Conservation (phyloP, 306 rosid species). For the Phaseolus lunatus region DNA sequence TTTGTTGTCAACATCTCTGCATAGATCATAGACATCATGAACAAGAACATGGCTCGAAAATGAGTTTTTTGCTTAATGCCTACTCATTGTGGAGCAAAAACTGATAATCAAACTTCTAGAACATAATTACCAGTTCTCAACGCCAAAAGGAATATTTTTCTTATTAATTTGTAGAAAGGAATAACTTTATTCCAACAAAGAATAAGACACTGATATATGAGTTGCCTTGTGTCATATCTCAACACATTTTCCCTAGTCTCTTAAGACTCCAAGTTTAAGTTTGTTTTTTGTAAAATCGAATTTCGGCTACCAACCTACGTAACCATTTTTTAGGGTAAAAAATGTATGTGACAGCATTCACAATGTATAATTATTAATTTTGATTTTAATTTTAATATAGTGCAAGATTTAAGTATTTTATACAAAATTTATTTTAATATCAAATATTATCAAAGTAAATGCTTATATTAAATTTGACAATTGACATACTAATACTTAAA, state of each 20-base stretch:
- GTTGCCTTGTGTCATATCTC: not conserved
- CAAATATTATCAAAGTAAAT: too few species aligned
- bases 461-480: too few species aligned
- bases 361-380: too few species aligned
- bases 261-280: not conserved
- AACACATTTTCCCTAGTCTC: not conserved
- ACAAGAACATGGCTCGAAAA: slow-evolving; percentile 33
- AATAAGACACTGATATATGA: not conserved
- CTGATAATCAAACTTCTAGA: not conserved
- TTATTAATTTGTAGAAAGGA: too few species aligned
- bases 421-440: too few species aligned
- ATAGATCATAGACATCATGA: slow-evolving; percentile 17
- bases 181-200: not conserved
- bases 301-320: too few species aligned
- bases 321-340: too few species aligned
- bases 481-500: too few species aligned
- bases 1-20: slow-evolving; percentile 13
- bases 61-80: slow-evolving; percentile 49
- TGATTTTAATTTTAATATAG: too few species aligned
- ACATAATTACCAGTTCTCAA: not conserved
- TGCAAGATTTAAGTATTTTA: too few species aligned
- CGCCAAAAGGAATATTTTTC: not conserved
- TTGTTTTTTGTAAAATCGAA: too few species aligned
- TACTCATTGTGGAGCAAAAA: slow-evolving; percentile 45
- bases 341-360: too few species aligned